These are phyloP conservation scores for Austroboletus novae-zelandiae DNA, from an alignment of 1,284 basidiomycete genomes.

Conservation along the genomic window DNA sequence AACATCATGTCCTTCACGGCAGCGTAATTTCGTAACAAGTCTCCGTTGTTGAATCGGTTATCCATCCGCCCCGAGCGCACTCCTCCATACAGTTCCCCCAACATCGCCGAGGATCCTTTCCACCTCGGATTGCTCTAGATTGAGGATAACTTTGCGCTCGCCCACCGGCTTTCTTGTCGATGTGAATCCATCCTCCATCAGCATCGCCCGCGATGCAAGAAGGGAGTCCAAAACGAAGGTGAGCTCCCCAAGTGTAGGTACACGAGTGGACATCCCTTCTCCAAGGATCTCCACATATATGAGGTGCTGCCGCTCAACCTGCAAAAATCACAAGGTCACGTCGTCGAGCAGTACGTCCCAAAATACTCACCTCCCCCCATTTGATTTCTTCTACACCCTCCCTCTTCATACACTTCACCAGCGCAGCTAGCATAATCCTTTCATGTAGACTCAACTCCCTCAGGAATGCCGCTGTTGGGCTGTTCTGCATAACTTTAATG, in stretches of 20 bases:
- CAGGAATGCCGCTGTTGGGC: conserved; percentile 82
- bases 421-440: conserved; percentile 83
- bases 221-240: conserved; percentile 63
- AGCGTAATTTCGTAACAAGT: too few relatives aligned
- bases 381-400: conserved; percentile 87
- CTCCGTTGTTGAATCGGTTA: not conserved
- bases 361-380: conserved; percentile 68
- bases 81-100: conserved; percentile 69
- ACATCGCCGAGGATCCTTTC: conserved; percentile 72
- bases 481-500: conserved; percentile 88
- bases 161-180: conserved; percentile 51
- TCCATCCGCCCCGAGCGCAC: conserved; percentile 36
- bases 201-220: conserved; percentile 66
- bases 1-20: too few relatives aligned
- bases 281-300: conserved; percentile 59
- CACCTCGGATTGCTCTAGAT: conserved; percentile 69
- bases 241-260: conserved; percentile 57
- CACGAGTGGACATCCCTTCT: conserved; percentile 48
- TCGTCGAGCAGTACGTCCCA: not conserved
- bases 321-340: conserved; percentile 7
- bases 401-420: conserved; percentile 80
- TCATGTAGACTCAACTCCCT: conserved; percentile 83
- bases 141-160: conserved; percentile 63
- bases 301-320: conserved; percentile 70
- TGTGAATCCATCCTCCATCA: conserved; percentile 61